Evolutionary conservation across 2,329 filamentous ascomycete species (phyloP).

Genomic region (Talaromyces islandicus): DNA sequence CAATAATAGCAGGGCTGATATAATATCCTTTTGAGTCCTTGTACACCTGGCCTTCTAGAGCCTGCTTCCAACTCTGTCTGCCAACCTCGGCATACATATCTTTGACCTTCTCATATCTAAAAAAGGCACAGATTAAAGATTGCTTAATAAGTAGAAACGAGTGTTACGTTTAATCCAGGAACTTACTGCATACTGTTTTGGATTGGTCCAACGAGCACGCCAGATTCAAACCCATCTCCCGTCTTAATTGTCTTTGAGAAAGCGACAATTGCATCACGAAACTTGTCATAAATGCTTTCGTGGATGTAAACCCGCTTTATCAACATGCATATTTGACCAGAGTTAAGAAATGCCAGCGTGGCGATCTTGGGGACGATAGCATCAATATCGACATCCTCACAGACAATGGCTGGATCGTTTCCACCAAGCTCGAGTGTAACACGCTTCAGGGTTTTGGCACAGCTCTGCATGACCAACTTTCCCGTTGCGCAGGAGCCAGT

Average conservation of each 20-base stretch:
- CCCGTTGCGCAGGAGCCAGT: too few species aligned
- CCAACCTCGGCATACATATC: slow-evolving; percentile 53
- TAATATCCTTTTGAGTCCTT: neutral
- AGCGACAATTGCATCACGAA: slow-evolving; percentile 43
- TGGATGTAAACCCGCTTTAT: slow-evolving; percentile 59
- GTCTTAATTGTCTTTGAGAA: slow-evolving; percentile 35
- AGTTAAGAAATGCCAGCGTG: too few species aligned
- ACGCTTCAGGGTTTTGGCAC: slow-evolving; percentile 47
- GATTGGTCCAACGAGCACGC: slow-evolving; percentile 26
- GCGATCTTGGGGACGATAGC: neutral
- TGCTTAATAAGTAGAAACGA: too few species aligned
- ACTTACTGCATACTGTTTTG: slow-evolving; percentile 57
- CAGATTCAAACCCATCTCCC: slow-evolving; percentile 28
- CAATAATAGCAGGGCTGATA: slow-evolving; percentile 1
- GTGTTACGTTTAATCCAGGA: too few species aligned
- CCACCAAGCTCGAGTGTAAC: slow-evolving; percentile 43
- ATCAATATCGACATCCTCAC: slow-evolving; percentile 2
- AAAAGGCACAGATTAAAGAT: too few species aligned
- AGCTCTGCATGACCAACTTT: slow-evolving; percentile 44
- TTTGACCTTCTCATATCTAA: slow-evolving; percentile 55
- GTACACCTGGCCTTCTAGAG: too few species aligned
- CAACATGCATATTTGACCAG: slow-evolving; percentile 46
- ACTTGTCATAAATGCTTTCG: slow-evolving; percentile 52
- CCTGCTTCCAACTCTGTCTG: slow-evolving; percentile 39
- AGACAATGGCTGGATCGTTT: slow-evolving; percentile 3